Conservation (phyloP, 2,329 filamentous ascomycete species). For the Aaosphaeria arxii region DNA sequence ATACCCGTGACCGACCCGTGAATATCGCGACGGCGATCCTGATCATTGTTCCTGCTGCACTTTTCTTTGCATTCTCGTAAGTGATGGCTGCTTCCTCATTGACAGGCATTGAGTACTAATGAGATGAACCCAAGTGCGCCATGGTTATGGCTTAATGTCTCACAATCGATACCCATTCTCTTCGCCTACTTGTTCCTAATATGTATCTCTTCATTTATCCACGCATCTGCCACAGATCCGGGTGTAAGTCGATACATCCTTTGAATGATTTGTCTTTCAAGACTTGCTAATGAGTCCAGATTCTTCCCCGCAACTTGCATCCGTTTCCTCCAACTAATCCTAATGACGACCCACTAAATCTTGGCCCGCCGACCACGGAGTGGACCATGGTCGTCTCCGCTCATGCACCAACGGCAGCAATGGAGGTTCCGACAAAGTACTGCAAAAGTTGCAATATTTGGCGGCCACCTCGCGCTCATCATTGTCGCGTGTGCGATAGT, state of each 20-base stretch:
- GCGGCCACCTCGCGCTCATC: slow-evolving; percentile 91
- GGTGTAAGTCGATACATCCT: slow-evolving; percentile 63
- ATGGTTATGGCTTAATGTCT: slow-evolving; percentile 82
- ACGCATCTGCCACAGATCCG: slow-evolving; percentile 88
- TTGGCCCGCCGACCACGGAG: slow-evolving; percentile 84
- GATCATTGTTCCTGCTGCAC: slow-evolving; percentile 70
- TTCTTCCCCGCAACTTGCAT: slow-evolving; percentile 88
- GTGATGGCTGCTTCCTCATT: slow-evolving; percentile 11
- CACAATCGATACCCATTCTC: slow-evolving; percentile 81
- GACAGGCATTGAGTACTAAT: slow-evolving; percentile 4
- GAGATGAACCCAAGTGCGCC: slow-evolving; percentile 53
- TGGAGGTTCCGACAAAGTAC: slow-evolving; percentile 98
- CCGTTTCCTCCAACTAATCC: slow-evolving; percentile 74
- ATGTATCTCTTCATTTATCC: slow-evolving; percentile 88
- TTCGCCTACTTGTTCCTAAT: slow-evolving; percentile 92
- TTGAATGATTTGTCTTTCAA: background rate
- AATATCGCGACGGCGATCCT: slow-evolving; percentile 83
- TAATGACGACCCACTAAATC: slow-evolving; percentile 74
- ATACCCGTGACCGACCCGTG: slow-evolving; percentile 81
- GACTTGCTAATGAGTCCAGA: slow-evolving; percentile 51
- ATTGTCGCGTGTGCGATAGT: slow-evolving; percentile 95
- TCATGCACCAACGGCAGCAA: slow-evolving; percentile 72
- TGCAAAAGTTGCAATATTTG: slow-evolving; percentile 98
- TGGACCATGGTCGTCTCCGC: slow-evolving; percentile 90
- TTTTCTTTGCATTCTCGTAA: slow-evolving; percentile 82